Evolutionary conservation across 371 early-diverging fungal species (phyloP).

Genomic region (Apophysomyces sp.): DNA sequence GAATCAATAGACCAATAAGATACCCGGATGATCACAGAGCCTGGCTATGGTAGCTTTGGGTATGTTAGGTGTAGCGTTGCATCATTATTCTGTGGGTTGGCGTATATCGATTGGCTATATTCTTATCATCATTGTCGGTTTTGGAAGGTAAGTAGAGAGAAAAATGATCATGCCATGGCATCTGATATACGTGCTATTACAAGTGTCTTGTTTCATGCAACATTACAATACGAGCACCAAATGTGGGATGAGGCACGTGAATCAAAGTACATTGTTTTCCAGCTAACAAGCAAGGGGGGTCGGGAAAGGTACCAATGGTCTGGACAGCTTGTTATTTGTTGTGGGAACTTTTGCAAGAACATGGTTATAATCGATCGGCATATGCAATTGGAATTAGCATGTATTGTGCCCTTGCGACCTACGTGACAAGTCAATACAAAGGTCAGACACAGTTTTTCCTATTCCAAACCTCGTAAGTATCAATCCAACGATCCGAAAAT

Average conservation of each 20-base stretch:
- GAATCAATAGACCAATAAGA: neutral
- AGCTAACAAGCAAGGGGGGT: neutral
- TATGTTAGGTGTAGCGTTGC: constrained; percentile 26
- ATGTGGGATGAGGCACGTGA: constrained; percentile 48
- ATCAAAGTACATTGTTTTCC: neutral
- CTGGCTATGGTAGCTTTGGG: constrained; percentile 45
- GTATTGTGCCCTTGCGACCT: constrained; percentile 41
- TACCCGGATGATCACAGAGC: constrained; percentile 17
- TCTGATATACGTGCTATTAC: neutral
- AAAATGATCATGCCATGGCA: neutral
- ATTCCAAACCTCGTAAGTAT: constrained; percentile 43
- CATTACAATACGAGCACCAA: constrained; percentile 39
- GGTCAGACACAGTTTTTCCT: constrained; percentile 40
- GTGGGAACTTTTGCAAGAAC: constrained; percentile 30
- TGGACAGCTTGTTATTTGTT: constrained; percentile 45
- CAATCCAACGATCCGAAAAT: neutral
- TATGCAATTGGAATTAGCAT: constrained; percentile 17
- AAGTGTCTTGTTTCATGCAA: constrained; percentile 43
- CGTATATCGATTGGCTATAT: constrained; percentile 34
- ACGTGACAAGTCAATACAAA: constrained; percentile 35
- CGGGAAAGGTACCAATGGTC: constrained; percentile 38
- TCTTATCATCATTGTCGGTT: constrained; percentile 41
- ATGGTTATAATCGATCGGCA: constrained; percentile 15
- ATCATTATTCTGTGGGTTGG: constrained; percentile 36
- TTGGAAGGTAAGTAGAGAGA: constrained; percentile 34